A percentile compares a stretch with the other conserved stretches of the same genome.
These are phyloP conservation scores for Babesia sp. DNA, from an alignment of 169 alveolate species.

Conservation along the genomic window DNA sequence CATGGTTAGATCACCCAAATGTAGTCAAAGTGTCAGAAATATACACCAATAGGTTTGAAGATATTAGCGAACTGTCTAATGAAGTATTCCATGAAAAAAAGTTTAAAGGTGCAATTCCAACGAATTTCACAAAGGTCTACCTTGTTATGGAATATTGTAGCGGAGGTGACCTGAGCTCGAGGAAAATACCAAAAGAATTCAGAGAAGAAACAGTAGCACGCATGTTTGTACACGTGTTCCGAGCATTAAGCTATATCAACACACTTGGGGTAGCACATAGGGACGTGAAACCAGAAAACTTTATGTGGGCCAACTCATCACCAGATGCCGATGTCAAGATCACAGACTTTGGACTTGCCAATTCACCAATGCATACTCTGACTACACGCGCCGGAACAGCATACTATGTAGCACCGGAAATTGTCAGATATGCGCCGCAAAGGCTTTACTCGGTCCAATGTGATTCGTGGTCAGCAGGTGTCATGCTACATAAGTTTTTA, in stretches of 20 bases:
- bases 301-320: constrained; percentile 67
- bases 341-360: constrained; percentile 80
- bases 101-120: constrained; percentile 7
- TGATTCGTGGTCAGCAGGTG: constrained; percentile 88
- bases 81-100: constrained; percentile 29
- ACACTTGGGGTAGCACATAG: constrained; percentile 81
- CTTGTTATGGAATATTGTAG: constrained; percentile 88
- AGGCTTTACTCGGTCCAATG: constrained; percentile 81
- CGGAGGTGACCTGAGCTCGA: constrained; percentile 88
- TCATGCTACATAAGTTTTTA: constrained; percentile 84
- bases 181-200: constrained; percentile 29
- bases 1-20: constrained; percentile 93
- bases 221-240: constrained; percentile 77
- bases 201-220: constrained; percentile 70
- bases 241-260: constrained; percentile 80
- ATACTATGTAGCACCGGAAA: constrained; percentile 86
- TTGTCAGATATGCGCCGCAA: constrained; percentile 60
- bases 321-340: constrained; percentile 82
- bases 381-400: constrained; percentile 71
- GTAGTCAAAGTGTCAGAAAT: constrained; percentile 90
- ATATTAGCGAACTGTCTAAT: constrained; percentile 40
- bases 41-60: constrained; percentile 59
- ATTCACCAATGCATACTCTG: constrained; percentile 60
- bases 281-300: constrained; percentile 89
- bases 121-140: constrained; percentile 77